Evolutionary conservation across 495 filamentous ascomycete species (phyloP), one percentile per base, ranked within the genome.

Genomic region (Hypoxylon lenormandii): DNA sequence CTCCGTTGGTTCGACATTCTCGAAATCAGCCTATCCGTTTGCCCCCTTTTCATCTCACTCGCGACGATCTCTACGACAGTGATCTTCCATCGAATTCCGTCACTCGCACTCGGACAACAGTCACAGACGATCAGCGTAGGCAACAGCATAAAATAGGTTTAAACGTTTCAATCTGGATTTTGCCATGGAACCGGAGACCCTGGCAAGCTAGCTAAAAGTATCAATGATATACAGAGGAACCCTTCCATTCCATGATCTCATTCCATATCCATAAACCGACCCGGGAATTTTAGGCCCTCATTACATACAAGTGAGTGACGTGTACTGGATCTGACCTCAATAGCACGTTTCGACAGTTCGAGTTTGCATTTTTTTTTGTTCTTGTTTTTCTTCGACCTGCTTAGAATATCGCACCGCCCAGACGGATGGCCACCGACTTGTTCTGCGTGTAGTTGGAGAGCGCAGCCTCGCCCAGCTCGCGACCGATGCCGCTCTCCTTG

Each of bases 381-480:
- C n/a, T n/a, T n/a, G n/a, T n/a, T n/a, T n/a, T 58, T 21, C 47
- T 36, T 37, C 13, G 38, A 5, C 23, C 22, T 43, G 50, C 40
- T 75, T 76, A 78, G 72, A 79, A 82, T 26, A 81, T 64, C 51
- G 80, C 69, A 56, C 80, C 82, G 40, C 70, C 78, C 63, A 87
- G 62, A 40, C 84, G 79, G 73, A 89, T 83, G 23, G 81, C 75
- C 12, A 89, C 86, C 21, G 82, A 83, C 83, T 89, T 89, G 65
- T 75, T 80, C 82, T 98, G 91, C 42, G 89, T 93, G 81, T 97
- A 98, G 85, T 97, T 97, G 61, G 89, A 89, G 49, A 98, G 80
- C 6, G 94, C 95, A 54, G 90, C 94, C 84, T 96, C 93, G 68
- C 95, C 95, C 36, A 98, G 85, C 81, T 98, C 95, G 71, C 95